Conservation (phyloP, 805 yeast species). For the Kluyveromyces lactis region DNA sequence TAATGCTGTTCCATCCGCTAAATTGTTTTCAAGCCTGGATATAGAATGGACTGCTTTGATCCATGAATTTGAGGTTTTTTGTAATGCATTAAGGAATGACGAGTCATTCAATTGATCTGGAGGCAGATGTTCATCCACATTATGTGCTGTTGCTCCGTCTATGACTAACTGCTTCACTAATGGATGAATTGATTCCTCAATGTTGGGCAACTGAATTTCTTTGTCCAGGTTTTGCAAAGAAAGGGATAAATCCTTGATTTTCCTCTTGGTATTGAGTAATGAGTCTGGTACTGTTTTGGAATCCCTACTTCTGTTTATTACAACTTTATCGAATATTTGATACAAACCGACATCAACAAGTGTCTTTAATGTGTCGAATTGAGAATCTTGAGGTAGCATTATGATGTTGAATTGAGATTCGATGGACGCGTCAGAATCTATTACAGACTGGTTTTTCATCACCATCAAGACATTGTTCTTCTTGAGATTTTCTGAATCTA, state of each 20-base stretch:
- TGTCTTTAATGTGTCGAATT: slow-evolving; percentile 46
- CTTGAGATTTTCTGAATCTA: slow-evolving; percentile 8
- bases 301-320: slow-evolving; percentile 5
- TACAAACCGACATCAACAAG: slow-evolving; percentile 56
- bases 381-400: slow-evolving; percentile 25
- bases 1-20: slow-evolving; percentile 44
- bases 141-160: slow-evolving; percentile 25
- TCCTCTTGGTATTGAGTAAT: slow-evolving; percentile 45
- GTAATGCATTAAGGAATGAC: slow-evolving; percentile 56
- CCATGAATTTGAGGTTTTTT: slow-evolving; percentile 68
- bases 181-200: slow-evolving; percentile 45
- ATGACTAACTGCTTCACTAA: slow-evolving; percentile 34
- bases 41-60: slow-evolving; percentile 40
- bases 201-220: slow-evolving; percentile 59
- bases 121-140: slow-evolving; percentile 25
- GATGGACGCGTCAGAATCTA: slow-evolving; percentile 19
- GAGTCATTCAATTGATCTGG: slow-evolving; percentile 40
- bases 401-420: slow-evolving; percentile 29
- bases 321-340: slow-evolving; percentile 53
- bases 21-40: slow-evolving; percentile 39
- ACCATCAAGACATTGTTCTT: slow-evolving; percentile 27
- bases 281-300: slow-evolving; percentile 24
- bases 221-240: slow-evolving; percentile 64
- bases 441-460: slow-evolving; percentile 35
- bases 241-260: slow-evolving; percentile 57